Base-by-base conservation (phyloP, 2,329 filamentous ascomycete species). In the Colletotrichum chlorophyti region DNA sequence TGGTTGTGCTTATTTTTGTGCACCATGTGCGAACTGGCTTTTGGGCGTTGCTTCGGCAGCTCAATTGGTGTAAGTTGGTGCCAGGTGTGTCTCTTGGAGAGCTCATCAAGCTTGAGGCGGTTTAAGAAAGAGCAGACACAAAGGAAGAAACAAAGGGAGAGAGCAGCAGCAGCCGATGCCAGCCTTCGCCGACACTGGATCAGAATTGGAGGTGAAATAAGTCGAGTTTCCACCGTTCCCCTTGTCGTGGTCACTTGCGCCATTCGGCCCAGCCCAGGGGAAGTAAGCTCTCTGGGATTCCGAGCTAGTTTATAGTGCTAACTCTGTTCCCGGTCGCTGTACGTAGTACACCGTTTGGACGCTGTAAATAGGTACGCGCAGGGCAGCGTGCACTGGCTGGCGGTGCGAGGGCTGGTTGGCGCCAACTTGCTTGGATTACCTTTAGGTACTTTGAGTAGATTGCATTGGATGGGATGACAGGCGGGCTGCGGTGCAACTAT, bases 401-500 rank as follows among this genome's bases (percentile, higher is more conserved):
- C 19, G 27, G 3, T 24, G 12, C 17, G 24, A n/a, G 17, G 8
- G 10, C 26, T 32, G 31, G 31, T 48, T 37, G 41, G 21, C n/a
- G n/a, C n/a, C 24, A 32, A 35, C 15, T 15, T 11, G 24, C 24
- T 26, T 14, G 27, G n/a, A n/a, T n/a, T n/a, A n/a, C n/a, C n/a
- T n/a, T n/a, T n/a, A 34, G 29, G 40, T 38, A 43, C 19, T n/a
- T n/a, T n/a, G n/a, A 21, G 11, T 38, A 32, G 17, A 42, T 31
- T 26, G 21, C 11, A n/a, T 19, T 7, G 29, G 17, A 53, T 54
- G 41, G 48, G 49, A 54, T 37, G 49, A 21, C 35, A 48, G 49
- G 32, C 26, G 53, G 40, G 29, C 32, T 45, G 41, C 40, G n/a
- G 48, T 58, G 53, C 26, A 31, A 21, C 53, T 53, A 46, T 46